A percentile compares a stretch with the other conserved stretches of the same genome.
Conservation (phyloP, 768 basidiomycete genomes). For the Boletus barrowsii region DNA sequence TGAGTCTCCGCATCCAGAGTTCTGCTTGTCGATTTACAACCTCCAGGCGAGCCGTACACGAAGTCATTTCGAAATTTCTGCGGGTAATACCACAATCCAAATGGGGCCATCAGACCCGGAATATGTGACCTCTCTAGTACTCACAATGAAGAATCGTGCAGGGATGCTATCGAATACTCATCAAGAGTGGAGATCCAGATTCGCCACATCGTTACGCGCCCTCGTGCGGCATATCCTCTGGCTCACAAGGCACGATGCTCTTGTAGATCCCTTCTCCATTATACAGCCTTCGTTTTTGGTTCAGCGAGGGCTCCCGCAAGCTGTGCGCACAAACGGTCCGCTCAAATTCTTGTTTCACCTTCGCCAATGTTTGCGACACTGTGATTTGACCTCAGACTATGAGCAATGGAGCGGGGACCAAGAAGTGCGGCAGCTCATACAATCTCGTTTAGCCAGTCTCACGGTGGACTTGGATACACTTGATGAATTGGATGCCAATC, state of each 20-base stretch:
- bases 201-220: constrained; percentile 32
- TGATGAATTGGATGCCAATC: constrained; percentile 22
- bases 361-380: constrained; percentile 50
- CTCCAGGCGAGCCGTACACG: constrained; percentile 17
- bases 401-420: constrained; percentile 20
- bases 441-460: constrained; percentile 34
- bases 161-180: constrained; percentile 16
- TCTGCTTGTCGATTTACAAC: constrained; percentile 16
- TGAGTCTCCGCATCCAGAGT: constrained; percentile 15
- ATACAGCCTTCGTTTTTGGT: constrained; percentile 84
- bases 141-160: constrained; percentile 10
- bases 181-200: constrained; percentile 31
- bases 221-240: constrained; percentile 49
- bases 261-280: constrained; percentile 75
- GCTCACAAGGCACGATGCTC: constrained; percentile 45
- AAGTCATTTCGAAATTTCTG: constrained; percentile 16
- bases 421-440: constrained; percentile 37
- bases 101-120: constrained; percentile 32
- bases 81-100: constrained; percentile 21
- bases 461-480: constrained; percentile 45
- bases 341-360: constrained; percentile 82
- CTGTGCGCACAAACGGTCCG: constrained; percentile 61
- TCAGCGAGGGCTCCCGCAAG: constrained; percentile 66
- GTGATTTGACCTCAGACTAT: constrained; percentile 27
- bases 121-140: constrained; percentile 18